phyloP scores from a whole-genome alignment of 2,329 filamentous ascomycete genomes.

The Phialophora expanda region DNA sequence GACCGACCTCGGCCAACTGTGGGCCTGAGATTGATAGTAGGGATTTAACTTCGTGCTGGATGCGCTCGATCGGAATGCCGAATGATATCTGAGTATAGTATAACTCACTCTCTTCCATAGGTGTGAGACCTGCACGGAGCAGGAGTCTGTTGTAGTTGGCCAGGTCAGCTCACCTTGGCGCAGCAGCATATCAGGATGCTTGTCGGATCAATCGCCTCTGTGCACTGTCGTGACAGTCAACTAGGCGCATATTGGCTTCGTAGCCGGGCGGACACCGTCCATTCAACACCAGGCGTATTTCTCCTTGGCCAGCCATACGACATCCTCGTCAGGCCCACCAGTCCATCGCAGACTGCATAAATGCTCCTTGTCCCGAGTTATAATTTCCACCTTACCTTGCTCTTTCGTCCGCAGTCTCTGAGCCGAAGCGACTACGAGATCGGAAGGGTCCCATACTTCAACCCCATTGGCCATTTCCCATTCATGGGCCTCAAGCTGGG shows the following conservation, averaged over 20 bases:
- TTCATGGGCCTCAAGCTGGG: slow-evolving; percentile 70
- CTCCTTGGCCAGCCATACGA: slow-evolving; percentile 56
- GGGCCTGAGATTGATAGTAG: background rate
- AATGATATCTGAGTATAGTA: background rate
- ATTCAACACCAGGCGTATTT: slow-evolving; percentile 56
- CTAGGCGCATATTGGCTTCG: background rate
- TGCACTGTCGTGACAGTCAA: background rate
- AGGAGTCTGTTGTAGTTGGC: background rate
- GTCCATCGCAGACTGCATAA: slow-evolving; percentile 56
- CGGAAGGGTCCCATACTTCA: slow-evolving; percentile 81
- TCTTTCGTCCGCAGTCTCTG: slow-evolving; percentile 38
- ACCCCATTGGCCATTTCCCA: slow-evolving; percentile 71
- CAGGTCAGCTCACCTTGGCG: background rate
- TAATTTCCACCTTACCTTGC: slow-evolving; percentile 45
- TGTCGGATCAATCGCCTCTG: background rate
- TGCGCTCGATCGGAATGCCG: background rate
- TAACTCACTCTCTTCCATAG: background rate
- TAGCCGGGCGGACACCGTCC: background rate
- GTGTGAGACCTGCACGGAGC: background rate
- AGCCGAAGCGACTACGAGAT: slow-evolving; percentile 55
- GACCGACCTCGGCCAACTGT: background rate
- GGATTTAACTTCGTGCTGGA: background rate
- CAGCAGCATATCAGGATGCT: background rate
- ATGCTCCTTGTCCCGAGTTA: slow-evolving; percentile 54
- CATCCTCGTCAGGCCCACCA: slow-evolving; percentile 46